Percentiles rank a stretch among this genome's conserved stretches.
These are phyloP conservation scores for Lecanosticta acicola DNA, from an alignment of 2,329 filamentous ascomycete species.

Conservation along the genomic window DNA sequence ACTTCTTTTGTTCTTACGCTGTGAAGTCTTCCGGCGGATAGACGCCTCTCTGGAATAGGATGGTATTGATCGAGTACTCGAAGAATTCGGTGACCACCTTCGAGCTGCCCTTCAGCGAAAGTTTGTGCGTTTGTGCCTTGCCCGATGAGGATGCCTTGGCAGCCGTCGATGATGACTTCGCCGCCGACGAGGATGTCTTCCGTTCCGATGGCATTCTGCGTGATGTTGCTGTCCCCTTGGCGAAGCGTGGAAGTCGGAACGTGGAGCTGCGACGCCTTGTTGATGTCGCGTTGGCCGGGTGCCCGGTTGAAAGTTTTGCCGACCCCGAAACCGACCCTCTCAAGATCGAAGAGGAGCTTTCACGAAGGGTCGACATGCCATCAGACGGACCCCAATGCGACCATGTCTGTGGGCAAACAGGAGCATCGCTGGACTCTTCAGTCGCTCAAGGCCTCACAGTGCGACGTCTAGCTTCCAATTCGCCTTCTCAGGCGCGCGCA, in stretches of 20 bases:
- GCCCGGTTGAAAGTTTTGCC: background rate
- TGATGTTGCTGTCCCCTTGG: background rate
- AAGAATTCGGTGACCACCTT: conserved; percentile 73
- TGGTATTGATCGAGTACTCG: conserved; percentile 97
- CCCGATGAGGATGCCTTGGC: conserved; percentile 33
- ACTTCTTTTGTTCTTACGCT: conserved; percentile 52
- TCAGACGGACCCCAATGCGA: conserved; percentile 39
- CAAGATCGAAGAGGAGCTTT: background rate
- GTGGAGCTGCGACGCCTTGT: conserved; percentile 1
- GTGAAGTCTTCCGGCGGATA: conserved; percentile 96
- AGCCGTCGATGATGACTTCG: conserved; percentile 2
- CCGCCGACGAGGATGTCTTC: background rate
- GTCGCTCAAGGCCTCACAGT: conserved; percentile 10
- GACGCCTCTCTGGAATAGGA: conserved; percentile 80
- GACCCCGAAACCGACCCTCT: background rate
- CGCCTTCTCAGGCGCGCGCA: conserved; percentile 6
- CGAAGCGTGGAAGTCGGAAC: background rate
- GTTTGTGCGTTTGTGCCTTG: conserved; percentile 89
- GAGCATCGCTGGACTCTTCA: conserved; percentile 18
- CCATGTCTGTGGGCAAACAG: conserved; percentile 38
- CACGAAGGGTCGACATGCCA: background rate
- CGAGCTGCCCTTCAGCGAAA: conserved; percentile 70
- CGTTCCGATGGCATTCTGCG: conserved; percentile 10
- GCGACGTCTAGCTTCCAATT: conserved; percentile 1
- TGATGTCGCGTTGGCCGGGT: background rate